Percentiles rank a stretch among this genome's conserved stretches.
Conservation (phyloP, 1,284 basidiomycete genomes). For the Taiwanofungus camphoratus region DNA sequence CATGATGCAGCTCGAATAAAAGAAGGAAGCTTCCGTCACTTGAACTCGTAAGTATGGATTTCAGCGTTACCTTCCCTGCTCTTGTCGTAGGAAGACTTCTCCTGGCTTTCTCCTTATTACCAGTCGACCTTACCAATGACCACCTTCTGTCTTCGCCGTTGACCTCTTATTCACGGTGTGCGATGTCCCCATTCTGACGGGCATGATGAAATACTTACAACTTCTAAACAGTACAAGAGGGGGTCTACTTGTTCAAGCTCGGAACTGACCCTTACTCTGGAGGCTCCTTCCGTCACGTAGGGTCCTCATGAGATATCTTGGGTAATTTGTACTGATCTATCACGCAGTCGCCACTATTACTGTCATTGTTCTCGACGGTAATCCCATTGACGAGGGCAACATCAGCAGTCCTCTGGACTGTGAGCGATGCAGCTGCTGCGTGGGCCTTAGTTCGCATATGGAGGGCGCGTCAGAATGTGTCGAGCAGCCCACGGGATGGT, state of each 20-base stretch:
- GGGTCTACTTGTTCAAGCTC: slow-evolving; percentile 70
- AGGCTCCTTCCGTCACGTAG: slow-evolving; percentile 79
- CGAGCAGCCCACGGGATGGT: slow-evolving; percentile 41
- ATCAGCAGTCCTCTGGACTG: slow-evolving; percentile 64
- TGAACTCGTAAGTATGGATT: slow-evolving; percentile 21
- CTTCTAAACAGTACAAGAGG: slow-evolving; percentile 71
- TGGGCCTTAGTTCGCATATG: slow-evolving; percentile 65
- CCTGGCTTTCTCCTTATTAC: slow-evolving; percentile 43
- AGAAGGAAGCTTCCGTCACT: slow-evolving; percentile 5
- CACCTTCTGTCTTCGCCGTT: slow-evolving; percentile 81
- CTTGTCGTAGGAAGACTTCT: slow-evolving; percentile 42
- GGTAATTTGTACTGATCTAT: slow-evolving; percentile 7
- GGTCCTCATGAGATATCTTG: slow-evolving; percentile 19
- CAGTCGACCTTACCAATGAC: slow-evolving; percentile 46
- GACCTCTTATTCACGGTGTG: slow-evolving; percentile 62
- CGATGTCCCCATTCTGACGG: slow-evolving; percentile 16
- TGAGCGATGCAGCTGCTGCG: slow-evolving; percentile 61
- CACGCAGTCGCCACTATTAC: slow-evolving; percentile 72
- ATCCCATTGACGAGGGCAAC: slow-evolving; percentile 46
- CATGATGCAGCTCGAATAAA: slow-evolving; percentile 11
- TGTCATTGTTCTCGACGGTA: slow-evolving; percentile 71
- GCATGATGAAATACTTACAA: slow-evolving; percentile 8
- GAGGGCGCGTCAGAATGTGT: slow-evolving; percentile 49
- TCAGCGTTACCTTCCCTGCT: slow-evolving; percentile 27
- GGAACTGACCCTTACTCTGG: slow-evolving; percentile 82